Base-by-base conservation (phyloP, 2,329 filamentous ascomycete species). In the Rhexocercosporidium sp. region DNA sequence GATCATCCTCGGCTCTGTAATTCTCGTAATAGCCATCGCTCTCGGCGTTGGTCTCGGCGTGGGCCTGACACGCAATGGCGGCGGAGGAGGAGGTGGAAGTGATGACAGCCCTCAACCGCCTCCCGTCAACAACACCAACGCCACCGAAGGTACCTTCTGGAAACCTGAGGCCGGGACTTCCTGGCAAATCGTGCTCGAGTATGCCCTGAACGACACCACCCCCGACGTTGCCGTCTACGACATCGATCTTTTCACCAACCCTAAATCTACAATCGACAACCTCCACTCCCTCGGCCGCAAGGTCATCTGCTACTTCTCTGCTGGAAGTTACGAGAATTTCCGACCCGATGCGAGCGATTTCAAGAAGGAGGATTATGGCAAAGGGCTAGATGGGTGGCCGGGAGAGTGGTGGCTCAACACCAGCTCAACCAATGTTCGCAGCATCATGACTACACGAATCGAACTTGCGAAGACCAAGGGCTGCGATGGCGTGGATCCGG, bases 301-400 rank as follows among this genome's bases (percentile, higher is more conserved):
- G 67, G 86, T 92, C 64, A 89, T 93, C 67, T 93, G 91, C 81
- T 93, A 93, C 79, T 93, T 93, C 80, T 90, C 87, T 63, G 90
- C 89, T 0, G 91, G 91, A 1, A 89, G 86, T 8, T 92, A 85
- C 72, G 91, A 93, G 77, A 76, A 87, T 63, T 87, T 84, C 80
- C 83, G 90, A 3, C 78, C 82, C 0, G 91, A 93, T 75, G 61
- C 70, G 3, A 77, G 47, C 68, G 73, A 85, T 7, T 92, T 92
- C 74, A 74, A 79, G 7, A 69, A 80, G 1, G 75, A 78, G 0
- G 90, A 92, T 70, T 75, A 88, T 44, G 90, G 90, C 20, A 82
- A 83, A 3, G 77, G 78, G 3, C 79, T 93, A 3, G 81, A 86
- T 12, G 89, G 86, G 4, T 93, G 91, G 90, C 81, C 82, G 0